Conservation (phyloP, 2,329 filamentous ascomycete genomes). For the Pestalotiopsis sp. region DNA sequence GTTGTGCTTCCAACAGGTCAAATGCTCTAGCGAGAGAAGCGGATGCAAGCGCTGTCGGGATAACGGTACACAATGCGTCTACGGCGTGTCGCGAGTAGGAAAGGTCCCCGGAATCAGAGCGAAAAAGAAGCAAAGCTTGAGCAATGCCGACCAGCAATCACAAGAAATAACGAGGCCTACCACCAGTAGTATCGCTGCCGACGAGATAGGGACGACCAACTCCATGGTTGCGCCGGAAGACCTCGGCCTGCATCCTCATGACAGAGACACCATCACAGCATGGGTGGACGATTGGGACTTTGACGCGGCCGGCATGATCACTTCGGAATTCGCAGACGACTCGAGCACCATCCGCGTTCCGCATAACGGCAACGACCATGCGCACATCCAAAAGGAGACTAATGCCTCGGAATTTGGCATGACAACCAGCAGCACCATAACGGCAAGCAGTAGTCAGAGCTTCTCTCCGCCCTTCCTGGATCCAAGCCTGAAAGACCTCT, state of each 20-base stretch:
- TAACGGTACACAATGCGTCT: constrained; percentile 2
- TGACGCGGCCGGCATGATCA: neutral
- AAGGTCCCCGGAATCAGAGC: constrained; percentile 14
- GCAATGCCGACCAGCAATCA: neutral
- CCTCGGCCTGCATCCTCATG: neutral
- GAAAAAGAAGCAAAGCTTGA: neutral
- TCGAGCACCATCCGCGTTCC: neutral
- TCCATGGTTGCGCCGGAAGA: neutral
- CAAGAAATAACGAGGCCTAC: neutral
- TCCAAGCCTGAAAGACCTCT: neutral
- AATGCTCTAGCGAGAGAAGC: constrained; percentile 13
- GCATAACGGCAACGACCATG: neutral
- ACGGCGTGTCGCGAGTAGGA: constrained; percentile 12
- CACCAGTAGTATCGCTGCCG: neutral
- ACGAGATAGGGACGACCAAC: neutral
- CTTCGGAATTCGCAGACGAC: neutral
- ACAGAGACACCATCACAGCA: neutral
- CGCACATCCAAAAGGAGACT: neutral
- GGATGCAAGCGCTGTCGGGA: constrained; percentile 11
- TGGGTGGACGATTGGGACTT: neutral
- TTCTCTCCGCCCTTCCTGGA: neutral
- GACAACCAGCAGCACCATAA: neutral
- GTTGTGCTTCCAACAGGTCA: constrained; percentile 6
- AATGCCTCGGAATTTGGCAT: neutral
- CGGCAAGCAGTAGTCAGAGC: neutral